These are phyloP conservation scores for Eruca vesicaria DNA, from an alignment of 441 rosid species.

Conservation along the genomic window DNA sequence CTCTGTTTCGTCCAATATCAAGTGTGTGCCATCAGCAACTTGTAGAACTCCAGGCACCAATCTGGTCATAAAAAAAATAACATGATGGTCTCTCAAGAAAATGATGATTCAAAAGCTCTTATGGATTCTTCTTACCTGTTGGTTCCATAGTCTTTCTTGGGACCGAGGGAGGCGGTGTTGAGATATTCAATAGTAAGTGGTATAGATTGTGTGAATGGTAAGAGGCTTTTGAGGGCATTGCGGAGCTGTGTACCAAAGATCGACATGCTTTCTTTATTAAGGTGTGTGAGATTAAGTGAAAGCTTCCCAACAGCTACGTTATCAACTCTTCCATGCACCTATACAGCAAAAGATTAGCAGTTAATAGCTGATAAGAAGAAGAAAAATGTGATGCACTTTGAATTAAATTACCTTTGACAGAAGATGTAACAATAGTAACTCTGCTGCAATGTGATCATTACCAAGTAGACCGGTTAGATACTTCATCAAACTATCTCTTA, in stretches of 20 bases:
- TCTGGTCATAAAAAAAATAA: conserved; percentile 40
- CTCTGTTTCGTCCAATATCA: conserved; percentile 73
- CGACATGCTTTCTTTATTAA: conserved; percentile 66
- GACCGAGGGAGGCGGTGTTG: conserved; percentile 63
- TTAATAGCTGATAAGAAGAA: not conserved
- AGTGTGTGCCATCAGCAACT: conserved; percentile 80
- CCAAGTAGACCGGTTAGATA: conserved; percentile 77
- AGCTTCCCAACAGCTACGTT: conserved; percentile 89
- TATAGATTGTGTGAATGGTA: conserved; percentile 63
- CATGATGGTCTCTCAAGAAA: not conserved
- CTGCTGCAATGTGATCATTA: conserved; percentile 74
- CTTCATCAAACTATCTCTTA: conserved; percentile 59
- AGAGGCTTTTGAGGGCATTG: conserved; percentile 52
- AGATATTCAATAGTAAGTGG: conserved; percentile 73
- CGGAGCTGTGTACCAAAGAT: conserved; percentile 55
- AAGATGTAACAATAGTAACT: conserved; percentile 75
- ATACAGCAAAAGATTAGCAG: conserved; percentile 4
- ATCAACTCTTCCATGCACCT: conserved; percentile 83
- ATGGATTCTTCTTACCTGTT: conserved; percentile 51
- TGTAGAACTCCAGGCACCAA: conserved; percentile 75
- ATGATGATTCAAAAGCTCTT: not conserved
- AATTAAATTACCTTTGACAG: conserved; percentile 58
- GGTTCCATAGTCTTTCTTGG: conserved; percentile 73
- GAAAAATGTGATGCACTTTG: not conserved
- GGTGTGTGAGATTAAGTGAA: conserved; percentile 69